A percentile compares a stretch with the other conserved stretches of the same genome.
These are phyloP conservation scores for Yamadazyma dushanensis DNA, from an alignment of 1,139 yeast species.

Conservation along the genomic window DNA sequence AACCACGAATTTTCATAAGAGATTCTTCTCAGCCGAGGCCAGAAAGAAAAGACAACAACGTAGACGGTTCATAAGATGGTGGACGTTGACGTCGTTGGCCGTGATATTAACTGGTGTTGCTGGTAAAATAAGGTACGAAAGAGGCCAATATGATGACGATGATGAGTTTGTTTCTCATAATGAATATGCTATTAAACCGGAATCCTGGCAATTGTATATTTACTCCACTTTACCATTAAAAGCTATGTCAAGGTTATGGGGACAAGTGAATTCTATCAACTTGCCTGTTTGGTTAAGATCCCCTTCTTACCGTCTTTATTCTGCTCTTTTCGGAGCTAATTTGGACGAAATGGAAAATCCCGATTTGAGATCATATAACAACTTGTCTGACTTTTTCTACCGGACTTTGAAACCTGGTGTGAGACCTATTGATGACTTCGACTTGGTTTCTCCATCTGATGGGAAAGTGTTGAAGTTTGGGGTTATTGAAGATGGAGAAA, in stretches of 20 bases:
- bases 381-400: constrained; percentile 89
- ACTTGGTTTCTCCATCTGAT: constrained; percentile 88
- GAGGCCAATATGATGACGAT: constrained; percentile 23
- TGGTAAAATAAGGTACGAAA: constrained; percentile 48
- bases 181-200: constrained; percentile 54
- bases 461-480: constrained; percentile 90
- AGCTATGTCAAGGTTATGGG: constrained; percentile 93
- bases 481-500: constrained; percentile 75
- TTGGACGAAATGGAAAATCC: constrained; percentile 87
- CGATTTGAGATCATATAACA: constrained; percentile 69
- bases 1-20: constrained; percentile 37
- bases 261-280: constrained; percentile 77
- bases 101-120: constrained; percentile 67
- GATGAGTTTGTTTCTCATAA: constrained; percentile 34
- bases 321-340: constrained; percentile 83
- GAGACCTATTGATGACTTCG: constrained; percentile 71
- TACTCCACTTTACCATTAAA: constrained; percentile 90
- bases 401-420: constrained; percentile 76
- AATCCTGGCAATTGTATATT: constrained; percentile 86
- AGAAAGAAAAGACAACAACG: constrained; percentile 44
- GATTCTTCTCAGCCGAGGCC: constrained; percentile 48
- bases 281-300: constrained; percentile 88
- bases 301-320: constrained; percentile 78
- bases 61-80: constrained; percentile 61
- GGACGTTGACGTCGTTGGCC: constrained; percentile 66